phyloP scores from a whole-genome alignment of 2,329 filamentous ascomycete genomes.

The Aureobasidium sp. region DNA sequence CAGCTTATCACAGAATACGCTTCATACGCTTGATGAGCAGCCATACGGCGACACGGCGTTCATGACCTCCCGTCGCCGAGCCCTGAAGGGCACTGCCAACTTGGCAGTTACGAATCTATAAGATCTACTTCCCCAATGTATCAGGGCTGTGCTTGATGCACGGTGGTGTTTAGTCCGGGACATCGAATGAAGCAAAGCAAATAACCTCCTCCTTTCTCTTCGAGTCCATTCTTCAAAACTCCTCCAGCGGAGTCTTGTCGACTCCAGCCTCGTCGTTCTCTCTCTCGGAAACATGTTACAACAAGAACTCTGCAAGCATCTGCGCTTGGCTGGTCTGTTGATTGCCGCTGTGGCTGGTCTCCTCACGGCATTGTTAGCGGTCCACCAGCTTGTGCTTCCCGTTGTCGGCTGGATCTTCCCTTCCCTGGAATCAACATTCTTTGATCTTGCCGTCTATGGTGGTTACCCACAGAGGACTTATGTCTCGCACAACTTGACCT shows the following conservation, averaged over 20 bases:
- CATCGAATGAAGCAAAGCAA: not conserved
- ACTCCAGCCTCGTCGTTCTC: not conserved
- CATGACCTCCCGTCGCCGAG: not conserved
- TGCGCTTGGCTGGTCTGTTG: not conserved
- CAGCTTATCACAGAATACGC: not conserved
- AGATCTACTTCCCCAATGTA: constrained; percentile 8
- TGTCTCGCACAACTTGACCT: constrained; percentile 21
- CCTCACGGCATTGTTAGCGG: constrained; percentile 15
- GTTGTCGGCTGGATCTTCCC: constrained; percentile 23
- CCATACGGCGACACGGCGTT: not conserved
- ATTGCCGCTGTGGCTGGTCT: constrained; percentile 4
- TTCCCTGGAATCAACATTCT: constrained; percentile 20
- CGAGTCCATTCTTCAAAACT: not conserved
- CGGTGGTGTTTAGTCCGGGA: not conserved
- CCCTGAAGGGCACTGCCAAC: not conserved
- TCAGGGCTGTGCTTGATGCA: constrained; percentile 6
- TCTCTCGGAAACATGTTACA: constrained; percentile 2
- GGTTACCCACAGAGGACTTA: constrained; percentile 21
- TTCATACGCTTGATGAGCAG: not conserved
- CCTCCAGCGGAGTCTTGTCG: constrained; percentile 1
- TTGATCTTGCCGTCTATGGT: constrained; percentile 26
- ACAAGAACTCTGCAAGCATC: not conserved
- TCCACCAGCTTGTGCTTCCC: constrained; percentile 23
- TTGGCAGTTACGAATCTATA: constrained; percentile 4
- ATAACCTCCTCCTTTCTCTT: not conserved